Evolutionary conservation across 345 rosid species (phyloP).

Genomic region (Eucalyptus regnans): DNA sequence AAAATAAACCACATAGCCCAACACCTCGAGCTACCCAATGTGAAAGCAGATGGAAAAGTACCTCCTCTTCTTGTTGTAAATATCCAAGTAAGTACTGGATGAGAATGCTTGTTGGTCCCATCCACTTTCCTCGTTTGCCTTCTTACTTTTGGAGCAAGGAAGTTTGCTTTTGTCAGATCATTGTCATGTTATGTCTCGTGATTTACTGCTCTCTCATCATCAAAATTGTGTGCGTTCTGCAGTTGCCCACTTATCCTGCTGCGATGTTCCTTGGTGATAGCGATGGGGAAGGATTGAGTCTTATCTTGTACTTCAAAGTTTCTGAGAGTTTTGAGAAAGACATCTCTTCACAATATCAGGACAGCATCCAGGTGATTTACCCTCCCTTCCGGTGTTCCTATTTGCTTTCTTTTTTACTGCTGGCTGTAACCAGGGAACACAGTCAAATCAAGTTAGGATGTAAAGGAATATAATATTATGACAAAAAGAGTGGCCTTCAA

Average conservation of each 20-base stretch:
- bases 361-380: conserved; percentile 48
- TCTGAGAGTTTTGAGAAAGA: conserved; percentile 50
- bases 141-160: neutral
- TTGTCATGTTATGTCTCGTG: neutral
- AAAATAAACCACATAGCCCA: conserved; percentile 91
- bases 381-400: neutral
- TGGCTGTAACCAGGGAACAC: neutral
- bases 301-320: conserved; percentile 69
- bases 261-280: conserved; percentile 81
- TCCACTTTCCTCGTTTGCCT: neutral
- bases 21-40: conserved; percentile 76
- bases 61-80: conserved; percentile 85
- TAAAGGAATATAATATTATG: neutral
- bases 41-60: conserved; percentile 44
- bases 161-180: neutral
- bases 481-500: neutral
- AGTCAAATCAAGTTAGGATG: neutral
- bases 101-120: neutral
- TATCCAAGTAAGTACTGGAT: conserved; percentile 54
- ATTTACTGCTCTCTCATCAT: neutral
- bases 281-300: conserved; percentile 96
- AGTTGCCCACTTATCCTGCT: conserved; percentile 94
- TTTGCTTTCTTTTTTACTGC: neutral
- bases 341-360: conserved; percentile 55
- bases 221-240: neutral